Conservation (phyloP, 805 yeast species). For the Wickerhamiella sergipiensis region DNA sequence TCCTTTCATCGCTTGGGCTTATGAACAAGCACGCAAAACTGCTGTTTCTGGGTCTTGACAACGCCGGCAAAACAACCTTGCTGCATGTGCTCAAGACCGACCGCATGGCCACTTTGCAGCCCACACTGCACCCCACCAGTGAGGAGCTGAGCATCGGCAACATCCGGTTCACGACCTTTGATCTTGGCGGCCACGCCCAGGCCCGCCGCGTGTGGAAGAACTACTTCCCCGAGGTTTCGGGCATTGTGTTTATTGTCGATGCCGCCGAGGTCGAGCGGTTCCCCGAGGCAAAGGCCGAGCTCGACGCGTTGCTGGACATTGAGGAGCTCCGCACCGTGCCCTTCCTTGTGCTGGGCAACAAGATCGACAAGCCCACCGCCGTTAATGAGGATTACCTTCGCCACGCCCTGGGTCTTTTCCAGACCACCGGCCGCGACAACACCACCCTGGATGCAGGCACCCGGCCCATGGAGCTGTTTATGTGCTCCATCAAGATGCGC, state of each 20-base stretch:
- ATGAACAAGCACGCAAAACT: conserved; percentile 95
- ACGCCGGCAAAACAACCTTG: conserved; percentile 92
- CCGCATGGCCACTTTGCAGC: conserved; percentile 93
- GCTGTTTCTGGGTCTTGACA: conserved; percentile 89
- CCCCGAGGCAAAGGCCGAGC: conserved; percentile 86
- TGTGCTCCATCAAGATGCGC: conserved; percentile 98
- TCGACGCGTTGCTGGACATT: conserved; percentile 82
- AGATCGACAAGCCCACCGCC: conserved; percentile 88
- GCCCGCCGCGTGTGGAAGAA: conserved; percentile 99
- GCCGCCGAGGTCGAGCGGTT: conserved; percentile 95
- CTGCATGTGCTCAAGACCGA: conserved; percentile 83
- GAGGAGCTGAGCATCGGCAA: conserved; percentile 96
- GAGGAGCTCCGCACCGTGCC: conserved; percentile 87
- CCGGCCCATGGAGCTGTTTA: conserved; percentile 90
- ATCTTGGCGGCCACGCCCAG: conserved; percentile 96
- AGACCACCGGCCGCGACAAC: conserved; percentile 82
- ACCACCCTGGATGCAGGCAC: conserved; percentile 49
- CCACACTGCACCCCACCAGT: conserved; percentile 94
- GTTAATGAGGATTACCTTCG: conserved; percentile 90
- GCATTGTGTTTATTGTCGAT: conserved; percentile 90
- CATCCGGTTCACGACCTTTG: conserved; percentile 94
- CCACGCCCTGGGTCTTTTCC: conserved; percentile 73
- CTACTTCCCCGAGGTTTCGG: conserved; percentile 98
- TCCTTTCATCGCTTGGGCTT: conserved; percentile 63
- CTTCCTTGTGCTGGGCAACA: conserved; percentile 87